Evolutionary conservation across 169 alveolate genomes (phyloP).

Genomic region (Plasmodium vivax): DNA sequence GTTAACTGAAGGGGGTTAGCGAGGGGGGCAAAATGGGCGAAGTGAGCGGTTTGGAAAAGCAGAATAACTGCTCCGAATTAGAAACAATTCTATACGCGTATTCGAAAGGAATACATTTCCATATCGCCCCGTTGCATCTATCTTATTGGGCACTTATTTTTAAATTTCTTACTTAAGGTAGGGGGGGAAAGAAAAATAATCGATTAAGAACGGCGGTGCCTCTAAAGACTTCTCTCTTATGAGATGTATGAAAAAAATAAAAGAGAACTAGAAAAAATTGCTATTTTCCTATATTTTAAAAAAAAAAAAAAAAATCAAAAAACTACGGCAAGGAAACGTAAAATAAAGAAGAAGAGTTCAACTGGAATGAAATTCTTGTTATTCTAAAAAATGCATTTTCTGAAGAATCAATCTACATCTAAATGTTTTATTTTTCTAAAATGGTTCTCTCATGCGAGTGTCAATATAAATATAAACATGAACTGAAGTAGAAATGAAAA

Average conservation of each 20-base stretch:
- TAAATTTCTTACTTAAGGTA: background rate
- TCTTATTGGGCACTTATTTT: background rate
- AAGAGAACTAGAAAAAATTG: too few relatives aligned
- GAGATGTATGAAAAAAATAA: too few relatives aligned
- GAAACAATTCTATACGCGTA: background rate
- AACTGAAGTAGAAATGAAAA: background rate
- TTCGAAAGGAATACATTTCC: background rate
- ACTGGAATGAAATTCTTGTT: background rate
- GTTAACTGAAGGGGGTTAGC: background rate
- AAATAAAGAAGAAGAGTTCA: background rate
- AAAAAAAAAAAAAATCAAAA: too few relatives aligned
- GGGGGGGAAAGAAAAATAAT: background rate
- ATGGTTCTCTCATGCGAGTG: background rate
- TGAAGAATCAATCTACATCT: background rate
- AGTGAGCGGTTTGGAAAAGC: background rate
- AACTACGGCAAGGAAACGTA: background rate
- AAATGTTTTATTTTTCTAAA: background rate
- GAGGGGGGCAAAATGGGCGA: background rate
- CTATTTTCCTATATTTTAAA: background rate
- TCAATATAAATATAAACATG: too few relatives aligned
- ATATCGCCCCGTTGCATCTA: background rate
- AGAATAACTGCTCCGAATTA: background rate
- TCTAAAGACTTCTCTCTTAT: too few relatives aligned
- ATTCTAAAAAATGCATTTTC: background rate
- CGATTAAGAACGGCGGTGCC: background rate